Conservation (phyloP, 805 yeast species). For the Wickerhamomyces hampshirensis region DNA sequence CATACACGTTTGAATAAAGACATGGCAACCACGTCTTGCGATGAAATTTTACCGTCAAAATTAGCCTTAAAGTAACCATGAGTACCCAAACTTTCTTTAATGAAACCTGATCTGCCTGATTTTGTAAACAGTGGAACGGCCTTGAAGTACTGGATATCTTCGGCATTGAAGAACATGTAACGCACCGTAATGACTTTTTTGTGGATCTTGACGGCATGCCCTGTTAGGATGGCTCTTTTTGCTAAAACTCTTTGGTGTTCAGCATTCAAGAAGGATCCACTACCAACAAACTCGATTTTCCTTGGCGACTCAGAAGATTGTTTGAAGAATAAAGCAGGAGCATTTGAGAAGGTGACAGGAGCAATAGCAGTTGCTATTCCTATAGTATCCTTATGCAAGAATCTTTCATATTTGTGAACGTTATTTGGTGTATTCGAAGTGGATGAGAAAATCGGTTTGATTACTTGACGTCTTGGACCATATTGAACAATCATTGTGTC, state of each 20-base stretch:
- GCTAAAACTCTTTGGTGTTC: constrained; percentile 83
- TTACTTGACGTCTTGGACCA: constrained; percentile 84
- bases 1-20: constrained; percentile 89
- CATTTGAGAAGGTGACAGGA: constrained; percentile 77
- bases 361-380: constrained; percentile 83
- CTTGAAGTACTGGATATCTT: constrained; percentile 85
- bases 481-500: constrained; percentile 82
- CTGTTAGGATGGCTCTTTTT: constrained; percentile 85
- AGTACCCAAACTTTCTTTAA: constrained; percentile 94
- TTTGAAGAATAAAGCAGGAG: constrained; percentile 83
- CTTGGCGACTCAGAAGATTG: constrained; percentile 40
- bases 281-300: constrained; percentile 68
- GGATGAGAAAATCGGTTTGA: constrained; percentile 80
- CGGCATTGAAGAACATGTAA: constrained; percentile 93
- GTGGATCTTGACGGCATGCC: constrained; percentile 94
- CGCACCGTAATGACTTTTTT: constrained; percentile 87
- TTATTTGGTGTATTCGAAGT: constrained; percentile 74
- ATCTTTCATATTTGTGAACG: constrained; percentile 82
- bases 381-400: constrained; percentile 69
- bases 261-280: constrained; percentile 83
- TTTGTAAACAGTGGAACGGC: constrained; percentile 90
- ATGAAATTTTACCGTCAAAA: constrained; percentile 82
- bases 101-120: constrained; percentile 89
- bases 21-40: constrained; percentile 94
- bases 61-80: constrained; percentile 97